Base-by-base conservation (phyloP, 2,329 filamentous ascomycete genomes). In the Claviceps capensis region DNA sequence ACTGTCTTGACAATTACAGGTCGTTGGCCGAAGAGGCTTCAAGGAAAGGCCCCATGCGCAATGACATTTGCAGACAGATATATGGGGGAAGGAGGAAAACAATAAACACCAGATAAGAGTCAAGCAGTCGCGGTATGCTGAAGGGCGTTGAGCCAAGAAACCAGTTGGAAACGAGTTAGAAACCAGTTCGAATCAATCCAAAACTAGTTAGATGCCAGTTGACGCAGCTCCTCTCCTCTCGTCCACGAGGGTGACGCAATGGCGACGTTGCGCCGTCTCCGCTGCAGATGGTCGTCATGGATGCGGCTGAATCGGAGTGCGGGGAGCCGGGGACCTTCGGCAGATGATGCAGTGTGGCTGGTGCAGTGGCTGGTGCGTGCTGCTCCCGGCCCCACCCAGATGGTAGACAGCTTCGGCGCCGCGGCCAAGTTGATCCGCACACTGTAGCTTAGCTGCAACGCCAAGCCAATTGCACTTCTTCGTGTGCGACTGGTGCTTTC, bases 241-340 rank as follows among this genome's bases (percentile, higher is more conserved):
- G 45, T 8, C 6, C 13, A 41, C 43, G 51, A 47, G 46, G 26
- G 55, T 56, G 56, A 58, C 55, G 56, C 56, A 58, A 58, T 55
- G 37, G 14, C 42, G 40, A 47, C 48, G 40, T 23, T 37, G 45
- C 17, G 34, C 40, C 37, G 40, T 44, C 16, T 19, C 5, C 8
- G 41, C 41, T 43, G 41, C 41, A 23, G 41, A 23, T 40, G 37
- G n/a, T 43, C 17, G 41, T 43, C 41, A 43, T 43, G 19, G 38
- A 41, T n/a, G 38, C 38, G 13, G n/a, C 14, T 16, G 16, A 41
- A 17, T 17, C 6, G 38, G 38, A 41, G 16, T 41, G 38, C 6
- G 9, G 16, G 38, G n/a, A n/a, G 16, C 38, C 6, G 9, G 16
- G 38, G n/a, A n/a, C 38, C 38, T 14, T 40, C 5, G 7, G 26